A percentile compares a stretch with the other conserved stretches of the same genome.
phyloP scores from a whole-genome alignment of 2,329 filamentous ascomycete genomes.

The Scedosporium aurantiacum region DNA sequence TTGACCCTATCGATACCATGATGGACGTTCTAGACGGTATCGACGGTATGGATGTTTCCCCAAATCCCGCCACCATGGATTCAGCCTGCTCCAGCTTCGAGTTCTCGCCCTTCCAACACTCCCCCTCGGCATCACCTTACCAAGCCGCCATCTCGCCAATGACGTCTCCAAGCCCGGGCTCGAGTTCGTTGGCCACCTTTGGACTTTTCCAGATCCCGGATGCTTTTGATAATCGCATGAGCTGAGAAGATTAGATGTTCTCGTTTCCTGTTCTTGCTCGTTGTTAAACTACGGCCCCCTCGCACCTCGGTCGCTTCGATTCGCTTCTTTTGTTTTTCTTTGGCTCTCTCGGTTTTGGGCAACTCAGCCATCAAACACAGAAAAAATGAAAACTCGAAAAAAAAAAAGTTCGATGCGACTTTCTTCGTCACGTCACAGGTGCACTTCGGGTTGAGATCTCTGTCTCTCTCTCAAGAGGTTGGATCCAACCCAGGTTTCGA shows the following conservation, averaged over 20 bases:
- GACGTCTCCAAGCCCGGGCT: neutral
- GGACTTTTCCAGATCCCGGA: neutral
- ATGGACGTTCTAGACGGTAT: neutral
- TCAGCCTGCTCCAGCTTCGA: neutral
- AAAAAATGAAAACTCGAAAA: neutral
- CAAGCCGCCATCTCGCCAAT: neutral
- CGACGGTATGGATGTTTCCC: neutral
- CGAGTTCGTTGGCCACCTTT: neutral
- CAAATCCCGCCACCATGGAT: neutral
- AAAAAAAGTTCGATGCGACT: neutral
- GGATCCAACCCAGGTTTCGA: neutral
- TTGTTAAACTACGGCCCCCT: neutral
- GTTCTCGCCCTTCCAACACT: neutral
- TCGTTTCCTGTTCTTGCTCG: neutral
- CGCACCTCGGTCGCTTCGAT: neutral
- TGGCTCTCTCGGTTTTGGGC: neutral
- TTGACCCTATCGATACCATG: neutral
- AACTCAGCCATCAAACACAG: neutral
- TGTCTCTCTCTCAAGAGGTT: neutral
- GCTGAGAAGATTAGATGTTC: no score
- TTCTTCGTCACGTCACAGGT: neutral
- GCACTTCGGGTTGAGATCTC: neutral
- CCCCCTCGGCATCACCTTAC: neutral
- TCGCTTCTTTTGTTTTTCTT: neutral
- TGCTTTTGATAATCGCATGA: no score